Evolutionary conservation across 257 asterid genomes (phyloP).

Genomic region (Salvia rosmarinus): DNA sequence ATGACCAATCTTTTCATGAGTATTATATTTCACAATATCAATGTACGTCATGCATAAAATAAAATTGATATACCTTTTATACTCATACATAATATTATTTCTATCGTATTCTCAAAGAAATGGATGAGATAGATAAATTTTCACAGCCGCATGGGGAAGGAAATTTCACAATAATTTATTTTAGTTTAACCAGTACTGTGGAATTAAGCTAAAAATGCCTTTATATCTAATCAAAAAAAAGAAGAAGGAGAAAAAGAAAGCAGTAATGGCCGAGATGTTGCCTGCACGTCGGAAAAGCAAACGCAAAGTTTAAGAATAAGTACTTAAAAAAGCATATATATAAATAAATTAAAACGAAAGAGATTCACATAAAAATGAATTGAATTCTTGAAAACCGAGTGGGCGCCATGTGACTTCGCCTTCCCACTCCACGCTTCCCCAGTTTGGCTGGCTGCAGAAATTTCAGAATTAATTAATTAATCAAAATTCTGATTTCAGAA

Average conservation of each 20-base stretch:
- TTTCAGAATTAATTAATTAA: slow-evolving; percentile 13
- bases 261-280: slow-evolving; percentile 39
- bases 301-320: slow-evolving; percentile 19
- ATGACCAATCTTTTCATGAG: too few species aligned
- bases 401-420: slow-evolving; percentile 47
- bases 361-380: slow-evolving; percentile 14
- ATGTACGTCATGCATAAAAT: too few species aligned
- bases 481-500: neutral
- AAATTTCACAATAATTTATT: neutral
- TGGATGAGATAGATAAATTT: neutral
- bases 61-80: too few species aligned
- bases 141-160: too few species aligned
- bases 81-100: too few species aligned
- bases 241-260: neutral
- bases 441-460: slow-evolving; percentile 33
- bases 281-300: slow-evolving; percentile 45
- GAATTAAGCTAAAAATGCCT: too few species aligned
- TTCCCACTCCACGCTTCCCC: slow-evolving; percentile 41
- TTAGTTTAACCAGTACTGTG: neutral
- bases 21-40: too few species aligned
- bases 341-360: neutral
- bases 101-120: too few species aligned
- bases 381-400: slow-evolving; percentile 41
- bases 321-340: slow-evolving; percentile 10
- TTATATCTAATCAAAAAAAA: neutral